Conservation (phyloP, 2,329 filamentous ascomycete genomes). For the Aspergillus spinulosporus region DNA sequence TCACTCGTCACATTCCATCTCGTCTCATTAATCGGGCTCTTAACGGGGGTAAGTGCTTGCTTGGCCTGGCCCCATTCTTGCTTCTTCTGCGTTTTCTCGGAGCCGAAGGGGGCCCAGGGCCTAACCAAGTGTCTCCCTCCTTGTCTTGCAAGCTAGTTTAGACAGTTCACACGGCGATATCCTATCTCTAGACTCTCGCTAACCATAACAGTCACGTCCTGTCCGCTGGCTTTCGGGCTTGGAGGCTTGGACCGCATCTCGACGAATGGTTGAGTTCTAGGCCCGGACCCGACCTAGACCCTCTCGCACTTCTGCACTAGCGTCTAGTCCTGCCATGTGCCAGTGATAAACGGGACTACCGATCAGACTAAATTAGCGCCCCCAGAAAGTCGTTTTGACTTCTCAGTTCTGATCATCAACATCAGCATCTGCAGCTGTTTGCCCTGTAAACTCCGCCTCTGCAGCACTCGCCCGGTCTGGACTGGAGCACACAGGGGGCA, state of each 20-base stretch:
- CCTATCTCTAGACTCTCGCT: neutral
- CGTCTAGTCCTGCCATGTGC: slow-evolving; percentile 11
- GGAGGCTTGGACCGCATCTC: slow-evolving; percentile 7
- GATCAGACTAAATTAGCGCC: slow-evolving; percentile 15
- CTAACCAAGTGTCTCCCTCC: neutral
- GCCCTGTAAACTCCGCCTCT: neutral
- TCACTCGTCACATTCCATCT: neutral
- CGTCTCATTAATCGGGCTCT: slow-evolving; percentile 3
- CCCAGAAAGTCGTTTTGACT: neutral
- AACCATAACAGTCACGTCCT: neutral
- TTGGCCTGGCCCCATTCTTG: neutral
- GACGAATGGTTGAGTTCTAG: slow-evolving; percentile 5
- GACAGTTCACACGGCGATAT: neutral
- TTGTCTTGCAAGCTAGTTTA: slow-evolving; percentile 1
- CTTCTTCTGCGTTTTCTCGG: slow-evolving; percentile 5
- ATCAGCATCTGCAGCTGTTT: neutral
- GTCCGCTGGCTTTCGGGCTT: slow-evolving; percentile 3
- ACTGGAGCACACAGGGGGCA: slow-evolving; percentile 10
- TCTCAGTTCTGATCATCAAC: neutral
- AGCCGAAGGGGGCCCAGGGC: slow-evolving; percentile 1
- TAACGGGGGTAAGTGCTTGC: neutral
- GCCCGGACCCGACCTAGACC: slow-evolving; percentile 5
- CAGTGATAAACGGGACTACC: slow-evolving; percentile 14
- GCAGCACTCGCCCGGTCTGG: slow-evolving; percentile 9
- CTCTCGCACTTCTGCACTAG: neutral